Evolutionary conservation across 345 rosid genomes (phyloP).

Genomic region (Acer saccharum): DNA sequence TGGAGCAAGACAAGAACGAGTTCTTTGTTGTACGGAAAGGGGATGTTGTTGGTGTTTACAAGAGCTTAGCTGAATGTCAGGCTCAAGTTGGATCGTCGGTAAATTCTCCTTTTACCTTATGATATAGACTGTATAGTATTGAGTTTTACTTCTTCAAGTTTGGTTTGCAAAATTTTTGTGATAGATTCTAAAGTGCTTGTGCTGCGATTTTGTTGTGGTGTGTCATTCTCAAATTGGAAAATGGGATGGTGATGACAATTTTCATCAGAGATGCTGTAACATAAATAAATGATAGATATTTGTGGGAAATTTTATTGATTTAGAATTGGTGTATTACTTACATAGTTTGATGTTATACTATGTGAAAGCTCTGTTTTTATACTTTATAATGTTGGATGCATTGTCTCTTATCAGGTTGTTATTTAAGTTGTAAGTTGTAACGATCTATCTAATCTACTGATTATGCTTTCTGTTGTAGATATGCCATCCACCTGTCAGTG

Average conservation of each 20-base stretch:
- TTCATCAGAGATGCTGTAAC: too few species aligned
- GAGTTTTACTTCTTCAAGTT: not conserved
- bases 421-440: not conserved
- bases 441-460: not conserved
- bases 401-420: not conserved
- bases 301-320: too few species aligned
- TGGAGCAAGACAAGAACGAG: slow-evolving; percentile 59
- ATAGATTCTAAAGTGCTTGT: too few species aligned
- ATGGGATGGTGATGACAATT: too few species aligned
- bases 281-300: too few species aligned
- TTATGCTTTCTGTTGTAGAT: slow-evolving; percentile 41
- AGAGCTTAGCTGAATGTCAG: slow-evolving; percentile 66
- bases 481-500: slow-evolving; percentile 82
- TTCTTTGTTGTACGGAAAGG: slow-evolving; percentile 91
- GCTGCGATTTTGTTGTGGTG: too few species aligned
- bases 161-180: not conserved
- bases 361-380: too few species aligned
- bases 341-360: not conserved
- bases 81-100: slow-evolving; percentile 93
- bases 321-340: too few species aligned
- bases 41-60: slow-evolving; percentile 74
- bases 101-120: slow-evolving; percentile 10
- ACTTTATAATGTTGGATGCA: not conserved
- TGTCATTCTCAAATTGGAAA: too few species aligned
- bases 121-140: not conserved